phyloP scores from a whole-genome alignment of 2,329 filamentous ascomycete genomes.

The Fusarium dlaminii region DNA sequence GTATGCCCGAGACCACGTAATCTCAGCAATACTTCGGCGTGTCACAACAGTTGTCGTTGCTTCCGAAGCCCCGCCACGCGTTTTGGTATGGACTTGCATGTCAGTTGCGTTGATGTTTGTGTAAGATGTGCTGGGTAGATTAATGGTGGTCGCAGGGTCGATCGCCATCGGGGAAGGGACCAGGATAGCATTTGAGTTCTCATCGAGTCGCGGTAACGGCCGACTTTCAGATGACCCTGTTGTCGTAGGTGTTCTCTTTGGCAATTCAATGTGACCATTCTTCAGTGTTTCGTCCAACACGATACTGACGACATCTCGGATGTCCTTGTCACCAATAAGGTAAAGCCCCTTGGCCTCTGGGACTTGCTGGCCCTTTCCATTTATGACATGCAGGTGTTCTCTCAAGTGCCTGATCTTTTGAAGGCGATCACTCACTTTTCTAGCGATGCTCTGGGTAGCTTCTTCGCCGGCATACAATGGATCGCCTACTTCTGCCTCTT shows the following conservation, averaged over 20 bases:
- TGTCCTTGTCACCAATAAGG: constrained; percentile 36
- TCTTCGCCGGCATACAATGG: constrained; percentile 11
- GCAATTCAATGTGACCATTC: neutral
- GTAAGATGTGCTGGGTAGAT: constrained; percentile 45
- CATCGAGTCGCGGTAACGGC: constrained; percentile 33
- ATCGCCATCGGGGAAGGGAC: constrained; percentile 35
- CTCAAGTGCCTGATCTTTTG: constrained; percentile 22
- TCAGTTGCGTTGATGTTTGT: constrained; percentile 36
- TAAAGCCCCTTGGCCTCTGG: constrained; percentile 28
- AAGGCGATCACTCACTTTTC: constrained; percentile 36
- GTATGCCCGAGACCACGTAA: constrained; percentile 41
- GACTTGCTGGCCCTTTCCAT: constrained; percentile 18
- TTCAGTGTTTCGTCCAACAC: constrained; percentile 29
- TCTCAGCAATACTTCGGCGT: constrained; percentile 44
- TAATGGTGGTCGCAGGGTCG: constrained; percentile 50
- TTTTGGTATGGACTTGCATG: constrained; percentile 34
- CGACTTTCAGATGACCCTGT: constrained; percentile 4
- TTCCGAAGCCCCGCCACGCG: constrained; percentile 24
- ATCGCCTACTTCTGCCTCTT: neutral
- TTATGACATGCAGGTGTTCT: constrained; percentile 24
- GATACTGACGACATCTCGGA: constrained; percentile 37
- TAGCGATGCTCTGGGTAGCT: constrained; percentile 20
- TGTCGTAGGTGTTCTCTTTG: constrained; percentile 6
- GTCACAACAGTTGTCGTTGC: constrained; percentile 45
- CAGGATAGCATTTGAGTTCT: constrained; percentile 36